Evolutionary conservation across 202 grass and related monocot species (phyloP), one percentile per base, ranked within the genome.

Genomic region (Cymbopogon flexuosus): DNA sequence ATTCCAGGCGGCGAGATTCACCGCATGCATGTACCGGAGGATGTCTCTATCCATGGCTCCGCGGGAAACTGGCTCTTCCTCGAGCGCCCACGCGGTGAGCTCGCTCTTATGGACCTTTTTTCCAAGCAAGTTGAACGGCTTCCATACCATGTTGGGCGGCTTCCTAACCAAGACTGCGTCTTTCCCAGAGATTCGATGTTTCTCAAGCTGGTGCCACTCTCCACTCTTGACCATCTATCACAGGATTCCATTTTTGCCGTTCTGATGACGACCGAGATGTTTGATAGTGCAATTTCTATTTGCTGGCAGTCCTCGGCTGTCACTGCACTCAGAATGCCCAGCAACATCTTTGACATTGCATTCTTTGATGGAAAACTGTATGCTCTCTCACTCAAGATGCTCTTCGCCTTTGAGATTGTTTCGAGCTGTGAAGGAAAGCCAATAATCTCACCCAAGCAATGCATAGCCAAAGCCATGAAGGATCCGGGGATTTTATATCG

Each of bases 261-360:
- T 0, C 31, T 36, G 15, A 52, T 7, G 0, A n/a, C 62, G 49
- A 0, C 31, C 4, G 3, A 6, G 0, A 1, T 0, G 1, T 16
- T 1, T 8, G 0, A 3, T 16, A 52, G 5, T 1, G 47, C 18
- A 8, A 64, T 64, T 34, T 64, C 6, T 18, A 5, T 52, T n/a
- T 52, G 14, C 31, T 6, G 0, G 0, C 13, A 11, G 22, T 2
- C 61, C 13, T 16, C 61, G 2, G 15, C 30, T 34, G 19, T 22
- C 10, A 19, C 0, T 2, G 2, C 5, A 10, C 2, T 52, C 16
- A 0, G 16, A n/a, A n/a, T 52, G 49, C 49, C 16, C 37, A 2
- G 8, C 0, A 8, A 12, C 5, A 35, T 35, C 9, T 5, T 6
- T 16, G 61, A 63, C 2, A 30, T 33, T 2, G 29, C 29, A 16